Conservation (phyloP, 108 stramenopile species). For the Cyclostephanos tholiformis region DNA sequence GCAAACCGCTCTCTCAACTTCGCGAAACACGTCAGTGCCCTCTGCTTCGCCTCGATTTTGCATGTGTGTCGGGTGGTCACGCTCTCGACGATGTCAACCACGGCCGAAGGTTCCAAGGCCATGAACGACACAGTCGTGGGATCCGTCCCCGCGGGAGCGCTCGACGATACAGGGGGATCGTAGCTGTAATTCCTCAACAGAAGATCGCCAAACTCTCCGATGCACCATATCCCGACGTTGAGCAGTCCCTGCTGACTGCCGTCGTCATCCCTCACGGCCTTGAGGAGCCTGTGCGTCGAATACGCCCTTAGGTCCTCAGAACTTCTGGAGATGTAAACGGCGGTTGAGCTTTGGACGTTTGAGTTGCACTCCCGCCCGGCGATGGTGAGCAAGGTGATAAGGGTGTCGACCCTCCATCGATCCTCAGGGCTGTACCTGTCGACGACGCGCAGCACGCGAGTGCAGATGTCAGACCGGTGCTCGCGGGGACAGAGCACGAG, state of each 20-base stretch:
- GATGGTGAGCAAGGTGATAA: slow-evolving; percentile 96
- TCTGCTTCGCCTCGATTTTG: slow-evolving; percentile 71
- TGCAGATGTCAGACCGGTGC: slow-evolving; percentile 89
- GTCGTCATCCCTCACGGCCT: slow-evolving; percentile 89
- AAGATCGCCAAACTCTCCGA: slow-evolving; percentile 88
- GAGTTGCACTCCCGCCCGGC: slow-evolving; percentile 87
- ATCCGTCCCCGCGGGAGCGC: neutral
- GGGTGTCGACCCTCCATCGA: slow-evolving; percentile 93
- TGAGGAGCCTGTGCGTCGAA: slow-evolving; percentile 91
- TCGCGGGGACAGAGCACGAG: slow-evolving; percentile 95
- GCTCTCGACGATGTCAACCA: slow-evolving; percentile 72
- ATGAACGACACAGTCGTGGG: slow-evolving; percentile 64
- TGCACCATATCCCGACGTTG: slow-evolving; percentile 94
- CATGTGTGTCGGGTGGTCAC: slow-evolving; percentile 78
- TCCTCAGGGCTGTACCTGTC: slow-evolving; percentile 90
- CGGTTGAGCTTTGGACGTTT: slow-evolving; percentile 78
- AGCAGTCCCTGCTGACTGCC: slow-evolving; percentile 85
- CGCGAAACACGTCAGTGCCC: slow-evolving; percentile 85
- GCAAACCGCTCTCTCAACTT: slow-evolving; percentile 89
- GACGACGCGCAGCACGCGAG: slow-evolving; percentile 86
- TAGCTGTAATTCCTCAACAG: slow-evolving; percentile 74
- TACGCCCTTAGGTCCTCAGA: slow-evolving; percentile 82
- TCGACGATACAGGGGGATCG: slow-evolving; percentile 45
- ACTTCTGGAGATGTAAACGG: slow-evolving; percentile 82
- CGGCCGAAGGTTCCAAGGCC: slow-evolving; percentile 62